Evolutionary conservation across 116 monocot species (phyloP), one percentile per base, ranked within the genome.

Genomic region (Dioscorea cayenensis): DNA sequence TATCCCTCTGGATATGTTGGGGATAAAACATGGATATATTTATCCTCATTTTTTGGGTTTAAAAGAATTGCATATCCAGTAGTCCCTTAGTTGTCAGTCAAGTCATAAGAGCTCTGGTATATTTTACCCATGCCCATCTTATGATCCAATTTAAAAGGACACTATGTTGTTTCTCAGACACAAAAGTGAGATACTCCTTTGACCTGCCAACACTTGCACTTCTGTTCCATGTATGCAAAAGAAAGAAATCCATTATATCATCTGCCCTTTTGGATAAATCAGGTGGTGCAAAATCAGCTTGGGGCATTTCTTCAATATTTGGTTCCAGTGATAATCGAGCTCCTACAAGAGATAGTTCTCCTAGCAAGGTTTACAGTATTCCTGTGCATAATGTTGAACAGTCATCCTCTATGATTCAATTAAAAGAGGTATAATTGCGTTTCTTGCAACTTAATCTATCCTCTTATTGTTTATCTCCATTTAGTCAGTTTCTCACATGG

Each of bases 231-330:
- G 43, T 62, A 62, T 27, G 62, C 25, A 21, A 20, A 16, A 55
- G 4, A 62, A 62, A 62, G 62, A 60, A 60, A 51, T 43, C 43
- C 43, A 21, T 20, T 51, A 35, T 11, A 11, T 65, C 52, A 58
- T 21, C 43, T 43, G 32, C 7, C 28, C 35, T 16, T 14, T 29
- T 32, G 6, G 23, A 65, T 35, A 18, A 66, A 68, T 59, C 75
- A 89, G 93, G 88, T 76, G 49, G 68, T 60, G 32, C 82, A 66
- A 81, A 84, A 76, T 75, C 93, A 71, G 78, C 62, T 64, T 99
- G 99, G 99, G 89, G 89, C 6, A 84, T 95, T 79, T 85, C 92
- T 68, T 90, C 90, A 55, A 90, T 93, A 66, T 97, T 93, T 87
- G 90, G 90, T 49, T 28, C 71, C 66, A 82, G 68, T 74, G 94